These are phyloP conservation scores for Cetradonia linearis DNA, from an alignment of 495 filamentous ascomycete genomes.

Conservation along the genomic window DNA sequence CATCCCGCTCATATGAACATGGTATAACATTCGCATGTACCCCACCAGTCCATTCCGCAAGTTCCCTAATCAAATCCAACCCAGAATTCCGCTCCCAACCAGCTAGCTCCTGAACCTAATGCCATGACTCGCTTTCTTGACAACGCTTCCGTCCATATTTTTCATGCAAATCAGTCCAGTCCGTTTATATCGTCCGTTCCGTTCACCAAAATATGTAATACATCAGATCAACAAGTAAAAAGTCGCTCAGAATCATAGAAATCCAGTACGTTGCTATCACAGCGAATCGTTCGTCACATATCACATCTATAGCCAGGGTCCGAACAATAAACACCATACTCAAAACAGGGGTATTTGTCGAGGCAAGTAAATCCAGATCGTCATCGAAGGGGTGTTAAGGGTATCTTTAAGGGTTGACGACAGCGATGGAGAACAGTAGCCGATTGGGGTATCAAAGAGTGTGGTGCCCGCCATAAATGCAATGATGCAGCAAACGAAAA, in stretches of 20 bases:
- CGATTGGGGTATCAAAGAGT: slow-evolving; percentile 15
- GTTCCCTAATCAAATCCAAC: not conserved
- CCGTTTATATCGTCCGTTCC: slow-evolving; percentile 9
- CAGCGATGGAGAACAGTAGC: slow-evolving; percentile 16
- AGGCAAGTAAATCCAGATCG: slow-evolving; percentile 16
- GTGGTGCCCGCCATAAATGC: slow-evolving; percentile 23
- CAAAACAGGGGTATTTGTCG: slow-evolving; percentile 24
- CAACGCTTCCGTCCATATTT: slow-evolving; percentile 3
- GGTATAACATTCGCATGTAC: slow-evolving; percentile 5
- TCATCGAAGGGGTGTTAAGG: slow-evolving; percentile 15
- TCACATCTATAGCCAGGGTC: slow-evolving; percentile 21
- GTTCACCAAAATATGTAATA: slow-evolving; percentile 9
- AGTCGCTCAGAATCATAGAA: slow-evolving; percentile 11
- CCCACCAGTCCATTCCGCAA: not conserved
- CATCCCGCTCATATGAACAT: slow-evolving; percentile 11
- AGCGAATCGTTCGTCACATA: slow-evolving; percentile 17
- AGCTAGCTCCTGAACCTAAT: slow-evolving; percentile 10
- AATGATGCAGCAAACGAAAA: slow-evolving; percentile 18
- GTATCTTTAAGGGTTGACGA: slow-evolving; percentile 16
- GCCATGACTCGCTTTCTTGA: slow-evolving; percentile 14
- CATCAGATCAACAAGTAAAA: not conserved
- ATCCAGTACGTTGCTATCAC: not conserved
- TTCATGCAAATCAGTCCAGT: slow-evolving; percentile 3
- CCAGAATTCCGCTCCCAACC: not conserved
- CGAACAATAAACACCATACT: slow-evolving; percentile 20